Conservation (phyloP, 345 rosid genomes). For the Noccaea caerulescens region DNA sequence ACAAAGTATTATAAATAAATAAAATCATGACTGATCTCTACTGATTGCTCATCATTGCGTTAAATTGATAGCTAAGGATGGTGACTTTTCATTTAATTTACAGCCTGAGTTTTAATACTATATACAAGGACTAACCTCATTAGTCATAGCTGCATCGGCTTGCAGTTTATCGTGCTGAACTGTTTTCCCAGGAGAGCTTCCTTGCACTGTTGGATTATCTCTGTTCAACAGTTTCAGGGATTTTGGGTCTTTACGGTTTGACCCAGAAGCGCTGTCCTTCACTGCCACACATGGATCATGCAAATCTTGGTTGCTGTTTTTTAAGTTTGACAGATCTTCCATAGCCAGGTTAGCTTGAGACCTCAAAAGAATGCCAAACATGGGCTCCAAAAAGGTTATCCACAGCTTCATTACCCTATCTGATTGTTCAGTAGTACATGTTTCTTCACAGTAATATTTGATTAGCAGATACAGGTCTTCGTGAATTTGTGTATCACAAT, state of each 20-base stretch:
- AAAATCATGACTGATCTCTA: conserved; percentile 11
- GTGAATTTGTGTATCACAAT: conserved; percentile 75
- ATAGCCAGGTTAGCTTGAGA: conserved; percentile 71
- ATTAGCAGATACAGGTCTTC: conserved; percentile 87
- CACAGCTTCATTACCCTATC: conserved; percentile 86
- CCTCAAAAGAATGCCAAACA: conserved; percentile 75
- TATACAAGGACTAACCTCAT: conserved; percentile 53
- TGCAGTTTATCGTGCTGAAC: conserved; percentile 47
- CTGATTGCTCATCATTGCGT: conserved; percentile 3
- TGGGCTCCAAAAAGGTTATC: conserved; percentile 90
- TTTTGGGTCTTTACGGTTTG: conserved; percentile 55
- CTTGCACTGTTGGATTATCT: conserved; percentile 58
- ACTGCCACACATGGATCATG: conserved; percentile 52
- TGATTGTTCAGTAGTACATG: conserved; percentile 79
- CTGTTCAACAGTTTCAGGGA: conserved; percentile 59
- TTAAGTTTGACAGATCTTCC: conserved; percentile 64
- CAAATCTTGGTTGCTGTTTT: conserved; percentile 50
- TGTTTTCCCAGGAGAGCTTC: conserved; percentile 55
- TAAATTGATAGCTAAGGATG: conserved; percentile 8
- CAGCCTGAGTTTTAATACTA: conserved; percentile 5
- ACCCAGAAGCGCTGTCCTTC: conserved; percentile 50
- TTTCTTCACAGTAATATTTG: conserved; percentile 87
- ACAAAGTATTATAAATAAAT: conserved; percentile 5
- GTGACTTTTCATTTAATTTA: background rate
- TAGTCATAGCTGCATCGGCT: conserved; percentile 49